Conservation (phyloP, 192 early-diverging fungal genomes). For the Cetraspora pellucida region DNA sequence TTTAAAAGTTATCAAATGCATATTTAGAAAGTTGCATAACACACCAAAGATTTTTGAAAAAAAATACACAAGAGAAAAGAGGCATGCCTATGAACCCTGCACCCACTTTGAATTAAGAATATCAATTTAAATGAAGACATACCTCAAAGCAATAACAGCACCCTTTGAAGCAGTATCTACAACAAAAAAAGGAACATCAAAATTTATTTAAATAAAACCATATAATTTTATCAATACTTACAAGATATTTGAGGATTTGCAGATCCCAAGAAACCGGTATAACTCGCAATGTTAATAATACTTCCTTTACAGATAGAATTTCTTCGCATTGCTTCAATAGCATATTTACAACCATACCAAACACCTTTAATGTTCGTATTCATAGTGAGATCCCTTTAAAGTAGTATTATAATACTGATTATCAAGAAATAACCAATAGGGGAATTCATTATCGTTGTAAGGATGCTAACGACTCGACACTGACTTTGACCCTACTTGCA, state of each 20-base stretch:
- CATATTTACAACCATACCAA: conserved; percentile 86
- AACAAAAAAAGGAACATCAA: no score
- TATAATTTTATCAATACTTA: conserved; percentile 40
- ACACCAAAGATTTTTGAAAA: no score
- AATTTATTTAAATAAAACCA: neutral
- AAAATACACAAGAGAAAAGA: no score
- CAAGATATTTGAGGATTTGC: conserved; percentile 85
- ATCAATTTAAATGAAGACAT: neutral
- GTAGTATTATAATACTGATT: neutral
- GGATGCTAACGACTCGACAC: no score
- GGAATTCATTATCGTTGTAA: conserved; percentile 27
- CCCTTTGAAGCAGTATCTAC: conserved; percentile 86
- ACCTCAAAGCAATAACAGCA: conserved; percentile 83
- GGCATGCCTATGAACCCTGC: no score
- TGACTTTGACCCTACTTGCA: no score
- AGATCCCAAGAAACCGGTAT: conserved; percentile 75
- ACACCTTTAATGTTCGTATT: conserved; percentile 89
- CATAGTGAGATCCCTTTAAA: conserved; percentile 64
- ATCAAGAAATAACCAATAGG: neutral
- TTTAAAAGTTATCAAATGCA: no score
- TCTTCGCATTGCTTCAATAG: conserved; percentile 69
- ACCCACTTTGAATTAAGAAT: no score
- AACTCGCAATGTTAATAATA: conserved; percentile 86
- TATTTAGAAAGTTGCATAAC: no score
- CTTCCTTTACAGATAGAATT: conserved; percentile 55